These are phyloP conservation scores for Myxozyma monticola DNA, from an alignment of 805 yeast species.

Conservation along the genomic window DNA sequence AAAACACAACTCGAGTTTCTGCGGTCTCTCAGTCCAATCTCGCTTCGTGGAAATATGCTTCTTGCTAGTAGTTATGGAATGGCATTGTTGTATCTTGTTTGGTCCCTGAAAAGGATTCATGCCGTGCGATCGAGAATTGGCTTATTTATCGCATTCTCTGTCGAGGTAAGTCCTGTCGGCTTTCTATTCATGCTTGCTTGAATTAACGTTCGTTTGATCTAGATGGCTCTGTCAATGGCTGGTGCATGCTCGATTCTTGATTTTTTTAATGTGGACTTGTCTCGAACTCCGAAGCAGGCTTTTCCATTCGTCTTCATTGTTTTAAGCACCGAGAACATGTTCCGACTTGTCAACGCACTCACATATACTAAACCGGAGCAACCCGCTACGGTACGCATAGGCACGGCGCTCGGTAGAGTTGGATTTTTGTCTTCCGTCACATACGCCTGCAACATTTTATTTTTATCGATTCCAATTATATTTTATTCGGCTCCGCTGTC, in stretches of 20 bases:
- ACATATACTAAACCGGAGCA: slow-evolving; percentile 47
- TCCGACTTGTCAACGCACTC: slow-evolving; percentile 46
- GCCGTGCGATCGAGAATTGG: slow-evolving; percentile 49
- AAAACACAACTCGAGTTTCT: not conserved
- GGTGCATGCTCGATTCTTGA: slow-evolving; percentile 18
- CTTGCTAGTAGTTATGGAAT: slow-evolving; percentile 36
- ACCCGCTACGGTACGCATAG: slow-evolving; percentile 43
- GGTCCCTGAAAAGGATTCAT: slow-evolving; percentile 44
- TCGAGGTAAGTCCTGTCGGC: slow-evolving; percentile 36
- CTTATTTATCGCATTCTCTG: slow-evolving; percentile 44
- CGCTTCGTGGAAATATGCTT: slow-evolving; percentile 33
- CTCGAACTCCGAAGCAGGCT: slow-evolving; percentile 36
- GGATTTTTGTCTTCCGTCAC: slow-evolving; percentile 45
- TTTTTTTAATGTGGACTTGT: slow-evolving; percentile 3
- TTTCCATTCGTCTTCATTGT: slow-evolving; percentile 46
- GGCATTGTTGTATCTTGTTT: slow-evolving; percentile 34
- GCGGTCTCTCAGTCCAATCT: slow-evolving; percentile 31
- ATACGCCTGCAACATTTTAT: slow-evolving; percentile 36
- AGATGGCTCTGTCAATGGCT: slow-evolving; percentile 19
- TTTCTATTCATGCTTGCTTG: not conserved
- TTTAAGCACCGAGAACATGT: slow-evolving; percentile 51
- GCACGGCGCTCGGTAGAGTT: slow-evolving; percentile 42
- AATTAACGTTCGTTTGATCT: not conserved
- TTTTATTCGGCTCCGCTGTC: slow-evolving; percentile 13
- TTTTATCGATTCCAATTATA: slow-evolving; percentile 33